Base-by-base conservation (phyloP, 139 green algal species). In the Dunaliella primolecta region DNA sequence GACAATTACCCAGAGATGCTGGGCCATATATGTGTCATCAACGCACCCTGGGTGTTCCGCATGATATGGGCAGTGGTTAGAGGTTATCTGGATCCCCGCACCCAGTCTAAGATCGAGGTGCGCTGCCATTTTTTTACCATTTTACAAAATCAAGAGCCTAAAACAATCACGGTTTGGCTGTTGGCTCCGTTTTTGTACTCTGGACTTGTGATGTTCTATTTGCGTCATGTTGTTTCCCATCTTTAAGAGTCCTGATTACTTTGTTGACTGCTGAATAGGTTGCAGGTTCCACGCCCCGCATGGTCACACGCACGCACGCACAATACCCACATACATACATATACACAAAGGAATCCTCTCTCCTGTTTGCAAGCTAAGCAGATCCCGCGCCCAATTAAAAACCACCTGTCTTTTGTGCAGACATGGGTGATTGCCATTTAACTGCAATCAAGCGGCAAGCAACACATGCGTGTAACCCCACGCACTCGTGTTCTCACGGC, bases 1-100 rank as follows among this genome's bases (percentile, higher is more conserved):
- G 92, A 97, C 89, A 94, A 96, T 83, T 96, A 96, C 84, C 94
- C 94, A 21, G 93, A 97, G 93, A 95, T 95, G 81, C 87, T 97
- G 84, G 91, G 87, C 57, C 86, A 84, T 71, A 95, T 92, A 30
- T 91, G 91, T 86, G 96, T 97, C 87, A 95, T 97, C 86, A 97
- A 97, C 21, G 94, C 94, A 2, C 93, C 93, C 29, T 57, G 78
- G 56, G 87, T 93, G 55, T 97, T 98, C 89, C 89, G 91, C 55
- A 85, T 94, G 77, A 84, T 98, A 2, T 98, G 89, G 87, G 79
- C 64, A 2, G n/a, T 94, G 33, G 87, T 97, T 1, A 95, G 95
- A 86, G 86, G 89, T 29, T 90, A 96, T 71, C 84, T 98, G 34
- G 92, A 97, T 76, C 31, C 84, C 29, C 86, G 95, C 84, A 98